These are phyloP conservation scores for Thalassia testudinum DNA, from an alignment of 116 monocot genomes.

Conservation along the genomic window DNA sequence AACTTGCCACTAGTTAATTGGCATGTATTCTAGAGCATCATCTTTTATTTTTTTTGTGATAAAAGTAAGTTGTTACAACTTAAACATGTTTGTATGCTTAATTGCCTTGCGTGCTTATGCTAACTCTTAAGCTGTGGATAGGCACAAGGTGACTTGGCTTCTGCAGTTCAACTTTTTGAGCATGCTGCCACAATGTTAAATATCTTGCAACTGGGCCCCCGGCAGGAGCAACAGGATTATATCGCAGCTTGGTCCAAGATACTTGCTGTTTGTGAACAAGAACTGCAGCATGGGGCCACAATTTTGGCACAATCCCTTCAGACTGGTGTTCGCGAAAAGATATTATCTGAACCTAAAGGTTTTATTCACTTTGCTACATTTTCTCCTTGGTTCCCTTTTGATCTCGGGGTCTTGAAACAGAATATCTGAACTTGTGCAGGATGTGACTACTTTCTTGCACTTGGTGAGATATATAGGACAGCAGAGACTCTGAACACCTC, in stretches of 20 bases:
- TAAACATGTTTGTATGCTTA: too few species aligned
- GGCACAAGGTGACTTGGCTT: constrained; percentile 33
- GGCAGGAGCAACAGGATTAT: constrained; percentile 36
- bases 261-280: constrained; percentile 31
- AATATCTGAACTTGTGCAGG: constrained; percentile 21
- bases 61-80: too few species aligned
- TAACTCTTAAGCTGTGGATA: constrained; percentile 4
- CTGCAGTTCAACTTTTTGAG: constrained; percentile 37
- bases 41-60: too few species aligned
- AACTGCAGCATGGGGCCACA: constrained; percentile 46
- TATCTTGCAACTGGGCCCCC: constrained; percentile 22
- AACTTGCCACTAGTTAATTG: too few species aligned
- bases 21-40: too few species aligned
- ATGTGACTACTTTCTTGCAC: constrained; percentile 47
- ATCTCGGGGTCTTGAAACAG: not conserved
- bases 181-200: constrained; percentile 24
- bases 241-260: constrained; percentile 49
- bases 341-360: constrained; percentile 24
- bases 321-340: constrained; percentile 16
- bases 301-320: constrained; percentile 37
- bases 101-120: too few species aligned
- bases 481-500: constrained; percentile 34
- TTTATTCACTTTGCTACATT: not conserved
- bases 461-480: constrained; percentile 61
- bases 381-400: not conserved